Conservation (phyloP, 108 stramenopile genomes). For the Pelagomonas calceolata region DNA sequence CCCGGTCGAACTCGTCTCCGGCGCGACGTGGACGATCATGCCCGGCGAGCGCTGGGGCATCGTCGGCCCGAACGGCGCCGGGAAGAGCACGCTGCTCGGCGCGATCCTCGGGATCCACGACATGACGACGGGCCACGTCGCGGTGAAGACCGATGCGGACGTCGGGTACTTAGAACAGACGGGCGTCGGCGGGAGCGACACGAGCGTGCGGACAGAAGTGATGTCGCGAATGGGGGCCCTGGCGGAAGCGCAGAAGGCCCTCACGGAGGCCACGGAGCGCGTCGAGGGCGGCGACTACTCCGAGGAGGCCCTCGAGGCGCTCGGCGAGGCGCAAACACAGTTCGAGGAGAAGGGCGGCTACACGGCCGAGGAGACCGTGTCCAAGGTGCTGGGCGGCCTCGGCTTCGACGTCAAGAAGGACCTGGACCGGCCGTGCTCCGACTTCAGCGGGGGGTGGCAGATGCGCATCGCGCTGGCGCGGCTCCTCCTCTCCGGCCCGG, state of each 20-base stretch:
- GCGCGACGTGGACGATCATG: conserved; percentile 57
- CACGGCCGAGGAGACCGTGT: conserved; percentile 70
- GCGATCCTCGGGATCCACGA: conserved; percentile 24
- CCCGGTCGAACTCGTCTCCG: neutral
- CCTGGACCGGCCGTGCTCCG: conserved; percentile 59
- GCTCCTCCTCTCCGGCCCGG: conserved; percentile 66
- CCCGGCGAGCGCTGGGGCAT: conserved; percentile 60
- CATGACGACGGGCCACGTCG: neutral
- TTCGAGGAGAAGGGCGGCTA: conserved; percentile 70
- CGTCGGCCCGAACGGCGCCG: conserved; percentile 55
- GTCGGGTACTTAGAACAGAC: conserved; percentile 9
- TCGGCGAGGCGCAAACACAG: conserved; percentile 44
- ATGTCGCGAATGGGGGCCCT: neutral
- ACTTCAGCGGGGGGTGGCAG: conserved; percentile 86
- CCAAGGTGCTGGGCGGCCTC: conserved; percentile 65
- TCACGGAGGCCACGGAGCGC: neutral
- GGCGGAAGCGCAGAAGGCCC: neutral
- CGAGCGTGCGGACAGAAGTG: neutral
- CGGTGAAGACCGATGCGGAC: neutral
- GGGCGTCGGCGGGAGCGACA: neutral
- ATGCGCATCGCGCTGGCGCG: conserved; percentile 80
- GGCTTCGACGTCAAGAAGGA: conserved; percentile 58
- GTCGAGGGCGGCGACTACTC: conserved; percentile 43
- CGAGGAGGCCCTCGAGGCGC: conserved; percentile 49
- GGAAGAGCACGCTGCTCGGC: conserved; percentile 40